Evolutionary conservation across 2,329 filamentous ascomycete genomes (phyloP).

Genomic region (Ciborinia camelliae): DNA sequence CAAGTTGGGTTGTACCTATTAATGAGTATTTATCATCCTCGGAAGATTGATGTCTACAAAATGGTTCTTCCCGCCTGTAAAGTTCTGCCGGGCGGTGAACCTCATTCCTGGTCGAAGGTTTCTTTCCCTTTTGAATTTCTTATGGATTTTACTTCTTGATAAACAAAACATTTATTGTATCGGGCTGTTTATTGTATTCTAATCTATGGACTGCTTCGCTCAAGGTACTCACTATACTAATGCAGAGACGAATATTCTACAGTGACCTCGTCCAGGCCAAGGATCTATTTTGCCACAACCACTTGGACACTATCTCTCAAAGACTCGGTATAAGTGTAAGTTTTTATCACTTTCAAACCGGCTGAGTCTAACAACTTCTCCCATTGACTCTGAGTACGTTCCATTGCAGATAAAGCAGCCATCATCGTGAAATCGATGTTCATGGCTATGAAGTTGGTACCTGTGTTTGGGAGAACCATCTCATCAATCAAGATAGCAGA

Average conservation of each 20-base stretch:
- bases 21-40: too few species aligned
- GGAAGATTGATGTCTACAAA: neutral
- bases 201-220: neutral
- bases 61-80: neutral
- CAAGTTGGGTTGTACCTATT: neutral
- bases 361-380: neutral
- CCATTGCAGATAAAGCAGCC: conserved; percentile 36
- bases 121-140: neutral
- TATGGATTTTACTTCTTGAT: neutral
- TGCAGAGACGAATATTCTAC: neutral
- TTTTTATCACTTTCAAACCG: neutral
- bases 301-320: conserved; percentile 1
- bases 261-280: neutral
- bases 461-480: conserved; percentile 40
- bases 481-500: conserved; percentile 43
- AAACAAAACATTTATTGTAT: neutral
- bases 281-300: neutral
- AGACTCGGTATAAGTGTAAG: neutral
- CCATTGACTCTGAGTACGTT: conserved; percentile 36
- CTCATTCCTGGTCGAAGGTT: neutral
- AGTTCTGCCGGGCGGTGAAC: neutral
- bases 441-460: conserved; percentile 35
- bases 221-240: too few species aligned
- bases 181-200: neutral
- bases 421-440: conserved; percentile 42